Evolutionary conservation across 2,329 filamentous ascomycete species (phyloP), one percentile per base, ranked within the genome.

Genomic region (Cercospora sp.): DNA sequence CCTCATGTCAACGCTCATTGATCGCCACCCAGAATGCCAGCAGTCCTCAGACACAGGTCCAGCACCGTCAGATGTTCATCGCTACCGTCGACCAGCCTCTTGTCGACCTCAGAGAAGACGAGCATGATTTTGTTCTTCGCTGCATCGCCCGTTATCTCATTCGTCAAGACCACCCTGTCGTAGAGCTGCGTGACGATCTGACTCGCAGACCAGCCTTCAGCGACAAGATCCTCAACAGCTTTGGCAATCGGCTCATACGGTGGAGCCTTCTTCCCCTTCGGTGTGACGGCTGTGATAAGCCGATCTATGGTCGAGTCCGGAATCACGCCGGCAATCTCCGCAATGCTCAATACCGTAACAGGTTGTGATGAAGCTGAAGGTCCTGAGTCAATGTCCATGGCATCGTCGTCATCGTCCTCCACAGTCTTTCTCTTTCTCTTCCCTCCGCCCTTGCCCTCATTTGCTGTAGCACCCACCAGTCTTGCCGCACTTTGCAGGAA

Each of bases 291-390:
- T 68, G 87, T 81, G 12, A 92, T 83, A 16, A 99, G 84, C 8
- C 80, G 81, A 65, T 91, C 86, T 60, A 99, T 88, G 1, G 93
- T 92, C 10, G 79, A 74, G 13, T 89, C 86, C 0, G 96, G 95
- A 72, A 99, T 94, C 2, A 98, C 93, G 65, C 96, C 95, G 0
- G 95, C 94, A 77, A 99, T 99, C 75, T 99, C 95, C 77, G 98
- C 92, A 58, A 99, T 88, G 63, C 88, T 92, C 74, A 87, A 88
- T 42, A 94, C 86, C 0, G 93, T 94, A 58, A 98, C 88, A 12
- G 80, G 74, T 33, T 64, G 59, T 33, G 68, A 53, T 4, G 55
- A 59, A 31, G n/a, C 8, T 39, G 51, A 31, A 1, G 74, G 51
- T 48, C 76, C 74, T 7, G 74, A 72, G 60, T 83, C 80, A 9